Conservation (phyloP, 2,329 filamentous ascomycete genomes). For the Leptosphaerulina australis region DNA sequence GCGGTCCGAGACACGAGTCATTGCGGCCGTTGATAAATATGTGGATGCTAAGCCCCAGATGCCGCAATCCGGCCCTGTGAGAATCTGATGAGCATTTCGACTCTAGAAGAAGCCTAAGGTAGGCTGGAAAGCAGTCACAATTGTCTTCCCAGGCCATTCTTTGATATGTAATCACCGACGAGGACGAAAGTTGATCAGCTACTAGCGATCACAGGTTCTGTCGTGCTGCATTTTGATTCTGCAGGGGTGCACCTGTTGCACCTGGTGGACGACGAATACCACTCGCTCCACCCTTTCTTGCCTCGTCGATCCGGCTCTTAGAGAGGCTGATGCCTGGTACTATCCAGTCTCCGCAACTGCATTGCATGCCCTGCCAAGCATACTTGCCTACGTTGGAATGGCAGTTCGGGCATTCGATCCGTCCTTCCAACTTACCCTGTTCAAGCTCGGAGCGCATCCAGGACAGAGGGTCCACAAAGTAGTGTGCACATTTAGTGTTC, state of each 20-base stretch:
- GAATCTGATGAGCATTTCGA: no score
- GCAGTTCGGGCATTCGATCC: slow-evolving; percentile 86
- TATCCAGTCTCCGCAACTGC: slow-evolving; percentile 88
- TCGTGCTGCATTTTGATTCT: slow-evolving; percentile 1
- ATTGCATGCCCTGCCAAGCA: slow-evolving; percentile 93
- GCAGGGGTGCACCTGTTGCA: slow-evolving; percentile 9
- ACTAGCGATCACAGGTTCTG: slow-evolving; percentile 10
- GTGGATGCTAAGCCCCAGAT: no score
- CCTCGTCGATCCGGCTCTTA: slow-evolving; percentile 80
- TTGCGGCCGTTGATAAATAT: no score
- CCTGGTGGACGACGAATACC: slow-evolving; percentile 46
- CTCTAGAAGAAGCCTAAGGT: no score
- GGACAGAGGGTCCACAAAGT: slow-evolving; percentile 88
- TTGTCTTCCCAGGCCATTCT: no score
- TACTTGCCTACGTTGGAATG: slow-evolving; percentile 87
- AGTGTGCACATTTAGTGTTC: slow-evolving; percentile 70
- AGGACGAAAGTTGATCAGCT: not conserved
- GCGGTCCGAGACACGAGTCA: no score
- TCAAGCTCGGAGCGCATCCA: slow-evolving; percentile 95
- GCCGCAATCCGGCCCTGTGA: no score
- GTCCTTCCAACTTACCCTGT: slow-evolving; percentile 79
- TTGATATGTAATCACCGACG: not conserved
- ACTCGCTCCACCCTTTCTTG: slow-evolving; percentile 40
- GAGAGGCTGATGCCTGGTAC: slow-evolving; percentile 88
- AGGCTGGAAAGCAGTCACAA: no score